phyloP scores from a whole-genome alignment of 106 monocot genomes.

The Acorus calamus region DNA sequence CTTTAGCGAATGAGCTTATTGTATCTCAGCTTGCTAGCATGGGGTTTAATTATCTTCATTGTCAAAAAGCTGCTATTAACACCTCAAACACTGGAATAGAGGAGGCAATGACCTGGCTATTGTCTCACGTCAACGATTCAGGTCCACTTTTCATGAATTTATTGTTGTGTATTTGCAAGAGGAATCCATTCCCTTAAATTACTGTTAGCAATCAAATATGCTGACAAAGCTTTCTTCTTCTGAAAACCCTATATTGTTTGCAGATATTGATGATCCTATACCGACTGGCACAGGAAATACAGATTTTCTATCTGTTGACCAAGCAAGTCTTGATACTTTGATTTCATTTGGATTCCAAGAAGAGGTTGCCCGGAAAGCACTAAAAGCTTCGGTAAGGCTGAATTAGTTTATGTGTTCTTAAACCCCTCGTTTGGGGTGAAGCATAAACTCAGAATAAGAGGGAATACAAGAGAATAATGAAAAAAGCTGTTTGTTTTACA shows the following conservation, averaged over 20 bases:
- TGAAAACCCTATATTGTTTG: conserved; percentile 1
- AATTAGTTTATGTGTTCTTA: too few relatives aligned
- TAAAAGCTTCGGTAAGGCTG: conserved; percentile 69
- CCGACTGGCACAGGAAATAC: conserved; percentile 22
- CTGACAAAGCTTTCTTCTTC: too few relatives aligned
- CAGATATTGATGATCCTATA: conserved; percentile 86
- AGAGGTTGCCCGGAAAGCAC: conserved; percentile 72
- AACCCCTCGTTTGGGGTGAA: too few relatives aligned
- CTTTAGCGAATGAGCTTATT: conserved; percentile 53
- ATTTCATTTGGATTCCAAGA: conserved; percentile 91
- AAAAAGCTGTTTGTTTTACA: too few relatives aligned
- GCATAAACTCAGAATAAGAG: too few relatives aligned
- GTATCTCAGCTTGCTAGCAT: conserved; percentile 64
- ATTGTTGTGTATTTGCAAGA: not conserved
- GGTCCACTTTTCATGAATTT: conserved; percentile 19
- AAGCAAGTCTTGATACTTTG: conserved; percentile 68
- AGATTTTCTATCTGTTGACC: conserved; percentile 33
- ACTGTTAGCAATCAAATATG: too few relatives aligned
- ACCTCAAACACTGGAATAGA: conserved; percentile 84
- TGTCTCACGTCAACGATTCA: conserved; percentile 93
- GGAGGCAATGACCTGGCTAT: conserved; percentile 95
- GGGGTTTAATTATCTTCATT: conserved; percentile 92
- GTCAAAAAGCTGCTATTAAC: conserved; percentile 93
- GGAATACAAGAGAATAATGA: too few relatives aligned
- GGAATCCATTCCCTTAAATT: too few relatives aligned